These are phyloP conservation scores for Gillenia trifoliata DNA, from an alignment of 306 rosid species.

Conservation along the genomic window DNA sequence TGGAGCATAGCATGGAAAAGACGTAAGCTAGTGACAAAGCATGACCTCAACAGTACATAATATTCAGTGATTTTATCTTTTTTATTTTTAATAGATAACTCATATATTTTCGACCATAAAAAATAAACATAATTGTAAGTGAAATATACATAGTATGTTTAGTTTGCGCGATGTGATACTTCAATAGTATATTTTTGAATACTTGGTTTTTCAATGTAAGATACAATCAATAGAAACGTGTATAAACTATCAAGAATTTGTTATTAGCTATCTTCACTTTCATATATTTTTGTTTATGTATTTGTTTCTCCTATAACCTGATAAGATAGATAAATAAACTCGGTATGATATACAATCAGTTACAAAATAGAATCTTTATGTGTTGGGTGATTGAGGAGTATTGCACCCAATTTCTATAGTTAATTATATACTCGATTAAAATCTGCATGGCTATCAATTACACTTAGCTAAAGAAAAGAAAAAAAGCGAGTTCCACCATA, in stretches of 20 bases:
- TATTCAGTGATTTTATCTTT: neutral
- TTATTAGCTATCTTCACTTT: no score
- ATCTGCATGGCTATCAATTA: conserved; percentile 14
- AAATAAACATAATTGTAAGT: no score
- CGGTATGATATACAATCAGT: no score
- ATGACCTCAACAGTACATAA: conserved; percentile 56
- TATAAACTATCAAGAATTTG: no score
- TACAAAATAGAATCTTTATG: no score
- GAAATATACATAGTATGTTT: neutral
- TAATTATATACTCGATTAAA: neutral
- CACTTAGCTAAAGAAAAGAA: neutral
- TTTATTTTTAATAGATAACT: neutral
- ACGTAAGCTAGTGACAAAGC: conserved; percentile 71
- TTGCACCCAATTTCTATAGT: neutral
- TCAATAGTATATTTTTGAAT: no score
- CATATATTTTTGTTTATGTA: no score
- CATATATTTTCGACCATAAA: neutral
- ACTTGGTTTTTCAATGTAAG: no score
- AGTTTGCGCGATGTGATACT: neutral
- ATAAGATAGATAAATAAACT: no score
- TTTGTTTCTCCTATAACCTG: neutral
- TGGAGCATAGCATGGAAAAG: conserved; percentile 20
- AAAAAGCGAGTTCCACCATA: neutral
- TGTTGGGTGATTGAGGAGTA: neutral
- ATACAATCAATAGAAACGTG: no score